Evolutionary conservation across 257 asterid species (phyloP).

Genomic region (Solanum clarkiae): DNA sequence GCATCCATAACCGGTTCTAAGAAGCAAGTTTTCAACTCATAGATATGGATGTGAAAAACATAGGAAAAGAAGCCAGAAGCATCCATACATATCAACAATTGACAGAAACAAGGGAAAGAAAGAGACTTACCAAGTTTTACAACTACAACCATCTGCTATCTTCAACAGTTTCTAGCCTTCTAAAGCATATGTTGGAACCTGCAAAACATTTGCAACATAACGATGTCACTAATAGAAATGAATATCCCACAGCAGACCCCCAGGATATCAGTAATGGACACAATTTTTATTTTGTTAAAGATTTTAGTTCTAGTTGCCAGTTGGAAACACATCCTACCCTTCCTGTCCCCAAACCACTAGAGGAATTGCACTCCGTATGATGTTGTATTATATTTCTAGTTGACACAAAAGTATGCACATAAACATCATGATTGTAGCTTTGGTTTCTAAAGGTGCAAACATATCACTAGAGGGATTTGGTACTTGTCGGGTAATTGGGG

Average conservation of each 20-base stretch:
- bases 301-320: neutral
- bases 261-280: neutral
- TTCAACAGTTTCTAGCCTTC: conserved; percentile 35
- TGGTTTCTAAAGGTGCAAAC: neutral
- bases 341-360: neutral
- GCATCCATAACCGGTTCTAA: neutral
- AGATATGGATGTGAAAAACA: neutral
- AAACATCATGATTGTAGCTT: neutral
- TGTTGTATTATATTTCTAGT: neutral
- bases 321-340: neutral
- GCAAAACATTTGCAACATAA: conserved; percentile 11
- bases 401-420: neutral
- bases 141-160: conserved; percentile 2
- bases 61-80: neutral
- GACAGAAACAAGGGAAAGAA: neutral
- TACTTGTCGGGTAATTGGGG: neutral
- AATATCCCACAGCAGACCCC: neutral
- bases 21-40: neutral
- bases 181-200: conserved; percentile 64
- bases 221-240: neutral
- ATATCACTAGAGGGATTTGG: neutral
- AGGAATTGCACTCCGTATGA: neutral
- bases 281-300: neutral
- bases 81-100: neutral
- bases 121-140: neutral